phyloP scores from a whole-genome alignment of 352 stramenopile genomes.

The Phytophthora syringae region DNA sequence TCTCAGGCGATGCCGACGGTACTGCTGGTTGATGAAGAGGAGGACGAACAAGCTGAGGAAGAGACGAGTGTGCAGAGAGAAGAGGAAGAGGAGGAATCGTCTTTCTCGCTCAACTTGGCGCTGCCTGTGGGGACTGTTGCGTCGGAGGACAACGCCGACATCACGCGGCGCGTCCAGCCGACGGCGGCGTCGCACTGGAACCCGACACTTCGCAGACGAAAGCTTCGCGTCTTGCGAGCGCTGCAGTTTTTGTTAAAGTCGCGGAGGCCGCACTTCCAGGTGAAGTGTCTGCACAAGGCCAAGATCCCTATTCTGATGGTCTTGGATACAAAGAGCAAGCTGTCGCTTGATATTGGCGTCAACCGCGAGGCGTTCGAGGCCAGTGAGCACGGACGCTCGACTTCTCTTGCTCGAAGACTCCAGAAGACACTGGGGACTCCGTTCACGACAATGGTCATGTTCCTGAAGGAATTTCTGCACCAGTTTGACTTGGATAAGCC shows the following conservation, averaged over 20 bases:
- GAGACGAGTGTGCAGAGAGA: not conserved
- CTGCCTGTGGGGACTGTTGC: constrained; percentile 31
- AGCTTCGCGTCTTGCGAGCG: constrained; percentile 58
- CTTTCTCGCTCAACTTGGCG: constrained; percentile 73
- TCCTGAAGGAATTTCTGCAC: constrained; percentile 83
- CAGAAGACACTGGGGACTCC: constrained; percentile 47
- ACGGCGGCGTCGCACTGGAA: constrained; percentile 78
- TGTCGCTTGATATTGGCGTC: constrained; percentile 70
- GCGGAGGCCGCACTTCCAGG: constrained; percentile 55
- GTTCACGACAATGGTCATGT: constrained; percentile 65
- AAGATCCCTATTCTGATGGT: constrained; percentile 83
- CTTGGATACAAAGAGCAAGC: constrained; percentile 51
- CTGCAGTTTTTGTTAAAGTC: constrained; percentile 60
- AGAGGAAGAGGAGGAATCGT: constrained; percentile 45
- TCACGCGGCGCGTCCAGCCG: constrained; percentile 36
- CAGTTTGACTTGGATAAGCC: constrained; percentile 83
- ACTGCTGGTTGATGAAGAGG: constrained; percentile 20
- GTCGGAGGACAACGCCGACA: constrained; percentile 30
- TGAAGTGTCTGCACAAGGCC: constrained; percentile 76
- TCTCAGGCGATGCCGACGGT: constrained; percentile 20
- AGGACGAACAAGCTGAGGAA: constrained; percentile 1
- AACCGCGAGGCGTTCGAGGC: constrained; percentile 63
- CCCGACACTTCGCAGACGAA: constrained; percentile 59
- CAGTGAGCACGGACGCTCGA: constrained; percentile 74
- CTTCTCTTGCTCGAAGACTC: constrained; percentile 55